Base-by-base conservation (phyloP, 1,284 basidiomycete genomes). In the Fomitopsis pinicola region DNA sequence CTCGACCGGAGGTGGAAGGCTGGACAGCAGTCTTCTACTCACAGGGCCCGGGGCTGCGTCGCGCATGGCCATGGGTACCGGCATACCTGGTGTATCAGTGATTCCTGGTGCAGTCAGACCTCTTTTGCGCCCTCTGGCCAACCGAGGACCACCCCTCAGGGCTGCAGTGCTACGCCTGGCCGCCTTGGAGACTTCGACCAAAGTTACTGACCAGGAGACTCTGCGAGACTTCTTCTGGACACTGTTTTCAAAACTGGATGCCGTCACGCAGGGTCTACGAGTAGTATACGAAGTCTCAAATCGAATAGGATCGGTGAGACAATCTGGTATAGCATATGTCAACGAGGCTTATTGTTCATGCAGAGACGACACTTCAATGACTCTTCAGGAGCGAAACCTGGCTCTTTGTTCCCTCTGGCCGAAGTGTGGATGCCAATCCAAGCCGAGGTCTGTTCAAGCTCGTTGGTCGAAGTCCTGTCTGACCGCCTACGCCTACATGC, bases 211-310 rank as follows among this genome's bases (percentile, higher is more conserved):
- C 72, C 89, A 94, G 64, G 92, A 96, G 68, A 87, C 91, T n/a
- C 75, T 98, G 58, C 84, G 82, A 63, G 97, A 99, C 75, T 81
- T 99, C 42, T 98, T 99, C 75, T 99, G 97, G 96, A 98, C 97
- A 4, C 75, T 98, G 17, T 99, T 95, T 73, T 97, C 95, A 5
- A 99, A 99, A 75, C 75, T 99, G 58, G 91, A 96, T 69, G 97
- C 97, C 22, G 92, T 98, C n/a, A 83, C 93, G 40, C 96, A 99
- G 74, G 94, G 95, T 9, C 81, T 98, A 66, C 81, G 96, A 54
- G 91, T 98, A 2, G 84, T 97, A 1, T 95, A 92, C 70, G 97
- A 99, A 73, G 92, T 99, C 1, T 83, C 92, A 0, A 90, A 87
- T 69, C 85, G 94, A 63, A 94, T 97, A 63, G 90, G 91, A 67